Conservation (phyloP, 495 filamentous ascomycete genomes). For the Penicillium parvum region DNA sequence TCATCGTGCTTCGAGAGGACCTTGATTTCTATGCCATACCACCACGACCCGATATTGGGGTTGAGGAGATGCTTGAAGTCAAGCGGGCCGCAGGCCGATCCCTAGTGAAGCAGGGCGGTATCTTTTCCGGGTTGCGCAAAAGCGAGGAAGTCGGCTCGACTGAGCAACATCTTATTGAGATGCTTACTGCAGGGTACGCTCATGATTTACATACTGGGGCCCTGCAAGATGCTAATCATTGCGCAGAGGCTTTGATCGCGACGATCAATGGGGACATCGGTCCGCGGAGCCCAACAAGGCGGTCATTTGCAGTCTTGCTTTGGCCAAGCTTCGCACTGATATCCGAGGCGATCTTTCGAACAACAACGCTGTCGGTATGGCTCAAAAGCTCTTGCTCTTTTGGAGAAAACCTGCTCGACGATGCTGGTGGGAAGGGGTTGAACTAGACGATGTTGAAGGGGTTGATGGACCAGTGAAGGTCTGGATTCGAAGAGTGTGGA, state of each 20-base stretch:
- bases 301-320: conserved; percentile 92
- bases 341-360: conserved; percentile 73
- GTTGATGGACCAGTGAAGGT: conserved; percentile 91
- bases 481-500: conserved; percentile 98
- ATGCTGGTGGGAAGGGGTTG: conserved; percentile 99
- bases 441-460: conserved; percentile 83
- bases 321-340: conserved; percentile 89
- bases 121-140: conserved; percentile 90
- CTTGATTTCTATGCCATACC: conserved; percentile 97
- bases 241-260: conserved; percentile 85
- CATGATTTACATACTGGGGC: not conserved
- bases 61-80: conserved; percentile 90
- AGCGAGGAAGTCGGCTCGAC: conserved; percentile 96
- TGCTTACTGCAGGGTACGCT: conserved; percentile 93
- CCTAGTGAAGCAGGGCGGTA: conserved; percentile 85
- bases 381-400: conserved; percentile 95
- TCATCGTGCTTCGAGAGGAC: conserved; percentile 95
- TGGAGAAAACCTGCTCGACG: conserved; percentile 95
- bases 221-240: conserved; percentile 7
- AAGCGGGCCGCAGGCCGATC: conserved; percentile 90
- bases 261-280: conserved; percentile 93
- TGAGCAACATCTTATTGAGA: conserved; percentile 98
- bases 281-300: conserved; percentile 96
- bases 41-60: conserved; percentile 76
- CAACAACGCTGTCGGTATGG: conserved; percentile 91